Evolutionary conservation across 2,329 filamentous ascomycete species (phyloP).

Genomic region (Ambrosiella beaveri): DNA sequence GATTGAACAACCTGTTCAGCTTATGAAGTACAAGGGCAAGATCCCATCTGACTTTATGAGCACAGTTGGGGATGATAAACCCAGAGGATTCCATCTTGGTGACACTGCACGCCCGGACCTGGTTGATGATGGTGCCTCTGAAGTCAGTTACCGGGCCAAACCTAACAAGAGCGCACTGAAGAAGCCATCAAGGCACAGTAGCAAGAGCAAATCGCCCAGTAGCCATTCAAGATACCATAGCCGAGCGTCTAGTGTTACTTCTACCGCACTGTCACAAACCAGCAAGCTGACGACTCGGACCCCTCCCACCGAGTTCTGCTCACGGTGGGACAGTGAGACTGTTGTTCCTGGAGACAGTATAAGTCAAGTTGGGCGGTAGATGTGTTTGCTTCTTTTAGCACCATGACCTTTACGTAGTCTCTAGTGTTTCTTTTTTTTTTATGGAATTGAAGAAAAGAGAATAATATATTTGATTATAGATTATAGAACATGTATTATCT

Average conservation of each 20-base stretch:
- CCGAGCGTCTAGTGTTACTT: slow-evolving; percentile 2
- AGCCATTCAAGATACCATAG: neutral
- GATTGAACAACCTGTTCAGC: neutral
- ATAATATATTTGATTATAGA: no score
- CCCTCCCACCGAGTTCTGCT: slow-evolving; percentile 25
- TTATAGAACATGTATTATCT: no score
- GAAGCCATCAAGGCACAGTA: neutral
- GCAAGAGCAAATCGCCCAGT: slow-evolving; percentile 6
- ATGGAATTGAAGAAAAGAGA: neutral
- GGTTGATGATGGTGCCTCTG: slow-evolving; percentile 2
- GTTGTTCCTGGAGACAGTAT: slow-evolving; percentile 45
- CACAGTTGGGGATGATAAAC: slow-evolving; percentile 1
- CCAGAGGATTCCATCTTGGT: slow-evolving; percentile 6
- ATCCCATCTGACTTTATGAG: slow-evolving; percentile 9
- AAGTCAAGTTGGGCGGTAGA: slow-evolving; percentile 34
- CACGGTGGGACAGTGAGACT: slow-evolving; percentile 30
- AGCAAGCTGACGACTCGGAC: slow-evolving; percentile 24
- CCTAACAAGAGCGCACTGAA: neutral
- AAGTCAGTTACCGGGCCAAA: neutral
- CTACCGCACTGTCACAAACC: slow-evolving; percentile 4
- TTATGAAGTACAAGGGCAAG: neutral
- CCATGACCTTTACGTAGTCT: neutral
- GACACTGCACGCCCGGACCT: neutral
- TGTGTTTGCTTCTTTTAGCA: neutral
- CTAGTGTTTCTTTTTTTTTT: neutral